phyloP scores from a whole-genome alignment of 164 flowering plant genomes.

The Umbilicus rupestris region DNA sequence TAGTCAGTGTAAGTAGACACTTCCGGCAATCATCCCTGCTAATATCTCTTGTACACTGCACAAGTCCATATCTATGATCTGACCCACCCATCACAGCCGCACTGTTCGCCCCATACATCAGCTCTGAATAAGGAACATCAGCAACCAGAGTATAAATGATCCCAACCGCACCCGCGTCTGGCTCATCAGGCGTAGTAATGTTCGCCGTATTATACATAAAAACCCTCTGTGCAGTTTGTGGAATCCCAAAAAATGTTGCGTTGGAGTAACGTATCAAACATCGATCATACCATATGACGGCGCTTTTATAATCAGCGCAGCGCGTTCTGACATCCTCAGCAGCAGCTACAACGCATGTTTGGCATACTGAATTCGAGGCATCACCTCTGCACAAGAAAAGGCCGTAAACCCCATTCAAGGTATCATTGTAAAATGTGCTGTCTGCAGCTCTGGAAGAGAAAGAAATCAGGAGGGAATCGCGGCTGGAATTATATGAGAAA shows the following conservation, averaged over 20 bases:
- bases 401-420: slow-evolving; percentile 10
- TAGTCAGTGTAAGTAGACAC: slow-evolving; percentile 3
- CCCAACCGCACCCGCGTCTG: background rate
- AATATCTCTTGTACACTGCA: slow-evolving; percentile 18
- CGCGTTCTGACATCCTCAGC: background rate
- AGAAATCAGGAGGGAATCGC: slow-evolving; percentile 8
- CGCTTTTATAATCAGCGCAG: slow-evolving; percentile 9
- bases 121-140: background rate
- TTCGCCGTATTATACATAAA: slow-evolving; percentile 1
- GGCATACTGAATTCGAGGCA: slow-evolving; percentile 9
- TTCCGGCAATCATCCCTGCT: slow-evolving; percentile 1
- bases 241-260: slow-evolving; percentile 1
- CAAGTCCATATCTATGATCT: slow-evolving; percentile 12
- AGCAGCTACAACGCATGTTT: slow-evolving; percentile 14
- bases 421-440: slow-evolving; percentile 11
- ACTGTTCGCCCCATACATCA: background rate
- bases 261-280: slow-evolving; percentile 22
- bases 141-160: background rate
- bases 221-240: background rate
- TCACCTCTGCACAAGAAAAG: slow-evolving; percentile 23
- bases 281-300: slow-evolving; percentile 21
- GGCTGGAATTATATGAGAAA: slow-evolving; percentile 8
- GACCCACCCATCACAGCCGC: background rate
- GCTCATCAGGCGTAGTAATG: slow-evolving; percentile 3
- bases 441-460: slow-evolving; percentile 11